Evolutionary conservation across 1,139 yeast species (phyloP).

Genomic region (Scheffersomyces titani): DNA sequence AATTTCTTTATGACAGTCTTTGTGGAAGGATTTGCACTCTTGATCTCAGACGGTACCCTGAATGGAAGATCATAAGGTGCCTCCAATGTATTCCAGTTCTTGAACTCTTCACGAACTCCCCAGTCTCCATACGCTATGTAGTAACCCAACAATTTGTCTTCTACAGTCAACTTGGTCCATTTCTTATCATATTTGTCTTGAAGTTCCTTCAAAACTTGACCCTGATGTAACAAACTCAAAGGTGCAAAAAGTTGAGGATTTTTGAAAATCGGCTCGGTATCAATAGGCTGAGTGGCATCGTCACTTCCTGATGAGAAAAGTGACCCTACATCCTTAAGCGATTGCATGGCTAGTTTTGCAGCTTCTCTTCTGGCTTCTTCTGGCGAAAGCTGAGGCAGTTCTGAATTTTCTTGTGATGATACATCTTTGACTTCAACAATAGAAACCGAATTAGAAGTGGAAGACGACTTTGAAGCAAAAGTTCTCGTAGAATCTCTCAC

Average conservation of each 20-base stretch:
- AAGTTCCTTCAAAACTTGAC: conserved; percentile 55
- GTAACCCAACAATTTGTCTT: conserved; percentile 54
- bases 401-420: not conserved
- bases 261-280: conserved; percentile 50
- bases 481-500: not conserved
- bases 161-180: conserved; percentile 48
- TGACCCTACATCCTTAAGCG: conserved; percentile 43
- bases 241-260: conserved; percentile 47
- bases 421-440: not conserved
- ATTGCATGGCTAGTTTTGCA: conserved; percentile 43
- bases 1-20: conserved; percentile 27
- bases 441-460: not conserved
- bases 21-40: conserved; percentile 21
- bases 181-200: conserved; percentile 52
- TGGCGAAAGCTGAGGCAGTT: conserved; percentile 1
- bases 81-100: conserved; percentile 39
- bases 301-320: conserved; percentile 36
- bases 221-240: conserved; percentile 56
- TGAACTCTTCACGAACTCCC: conserved; percentile 62
- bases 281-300: conserved; percentile 52
- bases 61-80: conserved; percentile 62
- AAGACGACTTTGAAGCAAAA: not conserved
- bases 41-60: conserved; percentile 35
- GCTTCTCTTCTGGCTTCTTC: conserved; percentile 33
- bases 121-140: conserved; percentile 64